Percentiles rank a stretch among this genome's conserved stretches.
phyloP scores from a whole-genome alignment of 2,329 filamentous ascomycete species.

The Tolypocladium inflatum region DNA sequence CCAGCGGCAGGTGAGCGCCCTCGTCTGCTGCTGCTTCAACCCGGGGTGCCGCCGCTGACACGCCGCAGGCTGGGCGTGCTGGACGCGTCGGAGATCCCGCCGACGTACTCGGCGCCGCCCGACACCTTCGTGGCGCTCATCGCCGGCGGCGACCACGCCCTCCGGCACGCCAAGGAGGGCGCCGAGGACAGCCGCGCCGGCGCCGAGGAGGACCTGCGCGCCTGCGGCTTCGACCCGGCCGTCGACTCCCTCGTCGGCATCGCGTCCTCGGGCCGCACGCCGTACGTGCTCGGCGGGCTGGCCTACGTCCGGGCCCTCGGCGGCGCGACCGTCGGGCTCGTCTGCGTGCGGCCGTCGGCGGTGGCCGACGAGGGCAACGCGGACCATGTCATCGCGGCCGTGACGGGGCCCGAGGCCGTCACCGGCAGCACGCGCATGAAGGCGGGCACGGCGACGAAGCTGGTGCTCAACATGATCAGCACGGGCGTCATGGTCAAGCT shows the following conservation, averaged over 20 bases:
- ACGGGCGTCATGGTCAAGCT: constrained; percentile 29
- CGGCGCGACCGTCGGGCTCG: constrained; percentile 26
- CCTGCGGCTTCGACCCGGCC: constrained; percentile 15
- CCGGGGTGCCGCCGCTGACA: background rate
- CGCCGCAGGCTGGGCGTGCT: constrained; percentile 24
- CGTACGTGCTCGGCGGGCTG: constrained; percentile 25
- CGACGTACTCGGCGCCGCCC: constrained; percentile 27
- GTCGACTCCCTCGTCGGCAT: constrained; percentile 30
- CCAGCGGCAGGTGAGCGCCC: constrained; percentile 27
- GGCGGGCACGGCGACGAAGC: constrained; percentile 33
- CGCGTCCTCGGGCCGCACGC: constrained; percentile 31
- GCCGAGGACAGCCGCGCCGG: constrained; percentile 26
- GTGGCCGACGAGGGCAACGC: constrained; percentile 10
- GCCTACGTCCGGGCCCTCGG: constrained; percentile 22
- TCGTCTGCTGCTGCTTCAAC: background rate
- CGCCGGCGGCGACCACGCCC: constrained; percentile 29
- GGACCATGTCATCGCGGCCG: constrained; percentile 21
- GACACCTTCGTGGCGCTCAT: constrained; percentile 30
- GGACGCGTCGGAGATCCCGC: constrained; percentile 31
- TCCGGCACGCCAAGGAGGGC: constrained; percentile 29
- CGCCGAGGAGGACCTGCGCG: constrained; percentile 19
- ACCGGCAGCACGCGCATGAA: constrained; percentile 36
- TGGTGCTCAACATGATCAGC: constrained; percentile 31
- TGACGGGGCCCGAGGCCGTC: constrained; percentile 31
- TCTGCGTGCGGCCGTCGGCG: constrained; percentile 23